Percentiles rank a stretch among this genome's conserved stretches.
Evolutionary conservation across 2,329 filamentous ascomycete species (phyloP).

Genomic region (Neurospora crassa): DNA sequence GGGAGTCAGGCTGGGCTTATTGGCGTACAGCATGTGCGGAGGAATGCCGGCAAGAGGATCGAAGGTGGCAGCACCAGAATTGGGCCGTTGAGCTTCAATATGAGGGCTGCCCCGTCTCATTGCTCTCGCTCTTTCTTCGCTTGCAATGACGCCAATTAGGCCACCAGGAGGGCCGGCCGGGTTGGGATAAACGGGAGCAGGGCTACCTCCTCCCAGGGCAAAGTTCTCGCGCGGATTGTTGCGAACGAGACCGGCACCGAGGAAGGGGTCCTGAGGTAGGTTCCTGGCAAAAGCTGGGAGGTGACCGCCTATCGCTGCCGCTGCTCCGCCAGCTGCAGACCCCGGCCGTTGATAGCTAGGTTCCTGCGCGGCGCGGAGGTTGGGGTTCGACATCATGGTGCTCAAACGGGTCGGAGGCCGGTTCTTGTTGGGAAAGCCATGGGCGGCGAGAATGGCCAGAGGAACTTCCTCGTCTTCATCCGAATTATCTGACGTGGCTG

Average conservation of each 20-base stretch:
- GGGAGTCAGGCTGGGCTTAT: constrained; percentile 35
- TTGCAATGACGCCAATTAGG: constrained; percentile 79
- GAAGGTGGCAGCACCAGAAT: constrained; percentile 29
- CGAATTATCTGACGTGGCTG: constrained; percentile 39
- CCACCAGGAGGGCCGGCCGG: constrained; percentile 57
- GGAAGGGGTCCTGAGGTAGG: constrained; percentile 76
- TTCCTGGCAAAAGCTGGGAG: constrained; percentile 77
- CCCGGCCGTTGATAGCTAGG: constrained; percentile 40
- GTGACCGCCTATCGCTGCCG: constrained; percentile 29
- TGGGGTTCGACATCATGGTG: constrained; percentile 60
- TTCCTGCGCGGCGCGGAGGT: constrained; percentile 48
- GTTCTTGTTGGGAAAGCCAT: constrained; percentile 75
- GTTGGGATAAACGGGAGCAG: constrained; percentile 26
- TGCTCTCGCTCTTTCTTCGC: constrained; percentile 69
- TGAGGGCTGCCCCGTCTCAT: constrained; percentile 72
- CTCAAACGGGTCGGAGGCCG: constrained; percentile 61
- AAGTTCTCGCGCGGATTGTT: constrained; percentile 65
- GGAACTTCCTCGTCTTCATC: constrained; percentile 85
- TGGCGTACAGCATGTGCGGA: constrained; percentile 38
- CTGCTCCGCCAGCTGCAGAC: constrained; percentile 47
- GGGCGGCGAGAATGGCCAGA: constrained; percentile 74
- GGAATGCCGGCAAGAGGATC: constrained; percentile 42
- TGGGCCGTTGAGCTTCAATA: constrained; percentile 37
- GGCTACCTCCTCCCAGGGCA: constrained; percentile 51
- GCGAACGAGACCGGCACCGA: constrained; percentile 67